Base-by-base conservation (phyloP, 2,329 filamentous ascomycete species). In the Colletotrichum sp. region DNA sequence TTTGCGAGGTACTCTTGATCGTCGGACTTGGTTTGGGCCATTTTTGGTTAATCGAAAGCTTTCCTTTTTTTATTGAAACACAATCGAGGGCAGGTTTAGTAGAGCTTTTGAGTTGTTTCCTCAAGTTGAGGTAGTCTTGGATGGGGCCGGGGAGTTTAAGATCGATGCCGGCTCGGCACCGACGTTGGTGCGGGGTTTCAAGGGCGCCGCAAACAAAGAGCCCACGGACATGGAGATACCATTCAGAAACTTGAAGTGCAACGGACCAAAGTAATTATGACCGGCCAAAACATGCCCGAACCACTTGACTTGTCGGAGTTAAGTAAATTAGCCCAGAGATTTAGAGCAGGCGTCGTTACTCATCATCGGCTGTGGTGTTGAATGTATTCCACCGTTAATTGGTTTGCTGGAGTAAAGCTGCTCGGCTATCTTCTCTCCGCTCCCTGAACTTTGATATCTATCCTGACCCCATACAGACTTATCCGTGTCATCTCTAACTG, bases 1-100 rank as follows among this genome's bases (percentile, higher is more conserved):
- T 85, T 83, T 13, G 82, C 82, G n/a, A 83, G 77, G 59, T 81
- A 82, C 21, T 73, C 64, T 28, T 32, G 57, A 59, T 73, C 52
- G 13, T 18, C 44, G 16, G 70, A 21, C 18, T 72, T 59, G 3
- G 44, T 36, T 3, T 76, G 63, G 18, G 64, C 28, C 70, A 76
- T 76, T 30, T 24, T 26, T 36, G 8, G 8, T 59, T 1, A 36
- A 21, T 21, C 4, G 28, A 9, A 32, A 34, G 16, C 10, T 36
- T 34, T n/a, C 24, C 24, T 26, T 26, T 26, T 26, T 5, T n/a
- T 44, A 13, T 49, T 65, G 15, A 49, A 44, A 64, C 30, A 18
- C 6, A 64, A 64, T 15, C 10, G 6, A 13, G 30, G 4, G 1
- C 8, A 64, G 26, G 26, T 39, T 18, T 4, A 21, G 18, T 21